A percentile compares a stretch with the other conserved stretches of the same genome.
Conservation (phyloP, 192 early-diverging fungal genomes). For the Backusella macrospora region DNA sequence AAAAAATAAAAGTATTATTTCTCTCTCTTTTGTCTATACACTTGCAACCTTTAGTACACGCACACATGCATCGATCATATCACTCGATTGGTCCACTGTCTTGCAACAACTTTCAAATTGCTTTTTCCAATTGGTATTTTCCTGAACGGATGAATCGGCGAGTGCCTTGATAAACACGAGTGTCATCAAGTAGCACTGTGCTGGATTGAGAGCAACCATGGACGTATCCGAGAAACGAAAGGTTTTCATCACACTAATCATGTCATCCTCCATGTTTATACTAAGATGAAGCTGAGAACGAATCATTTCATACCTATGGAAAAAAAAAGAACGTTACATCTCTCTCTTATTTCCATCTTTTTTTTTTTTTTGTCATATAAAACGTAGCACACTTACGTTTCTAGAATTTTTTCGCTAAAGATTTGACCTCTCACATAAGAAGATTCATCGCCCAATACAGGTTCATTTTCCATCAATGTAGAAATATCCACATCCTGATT, state of each 20-base stretch:
- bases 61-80: conserved; percentile 45
- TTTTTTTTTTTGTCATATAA: not conserved
- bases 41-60: conserved; percentile 41
- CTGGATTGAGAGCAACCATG: conserved; percentile 33
- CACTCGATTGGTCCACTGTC: conserved; percentile 38
- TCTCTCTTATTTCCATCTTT: not conserved
- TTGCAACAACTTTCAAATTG: conserved; percentile 39
- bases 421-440: conserved; percentile 39
- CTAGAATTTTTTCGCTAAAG: conserved; percentile 45
- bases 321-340: not conserved
- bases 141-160: conserved; percentile 3
- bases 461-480: not conserved
- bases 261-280: conserved; percentile 37
- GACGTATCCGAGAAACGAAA: conserved; percentile 38
- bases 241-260: conserved; percentile 40
- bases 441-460: conserved; percentile 8
- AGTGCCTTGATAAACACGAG: conserved; percentile 40
- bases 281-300: conserved; percentile 33
- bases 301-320: conserved; percentile 32
- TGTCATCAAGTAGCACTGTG: conserved; percentile 45
- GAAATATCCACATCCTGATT: not conserved
- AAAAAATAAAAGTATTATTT: not conserved
- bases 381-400: conserved; percentile 32
- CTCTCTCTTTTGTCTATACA: not conserved
- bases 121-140: conserved; percentile 8